A percentile compares a stretch with the other conserved stretches of the same genome.
Conservation (phyloP, 2,329 filamentous ascomycete species). For the Epichloe gansuensis region DNA sequence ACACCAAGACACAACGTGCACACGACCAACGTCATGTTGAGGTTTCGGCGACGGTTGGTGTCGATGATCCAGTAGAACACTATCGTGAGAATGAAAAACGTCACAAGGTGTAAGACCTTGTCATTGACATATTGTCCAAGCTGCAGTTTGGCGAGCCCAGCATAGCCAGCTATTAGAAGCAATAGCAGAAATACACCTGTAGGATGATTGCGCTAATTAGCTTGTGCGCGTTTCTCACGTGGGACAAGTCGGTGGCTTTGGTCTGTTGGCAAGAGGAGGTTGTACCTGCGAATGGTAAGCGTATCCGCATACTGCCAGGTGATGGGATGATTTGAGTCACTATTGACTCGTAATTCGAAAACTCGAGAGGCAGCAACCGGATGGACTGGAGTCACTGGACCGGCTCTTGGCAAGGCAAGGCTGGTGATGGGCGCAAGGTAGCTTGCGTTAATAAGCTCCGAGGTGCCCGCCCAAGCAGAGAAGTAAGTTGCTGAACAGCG, state of each 20-base stretch:
- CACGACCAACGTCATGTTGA: constrained; percentile 70
- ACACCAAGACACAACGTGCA: constrained; percentile 62
- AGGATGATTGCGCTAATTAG: constrained; percentile 7
- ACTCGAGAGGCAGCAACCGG: background rate
- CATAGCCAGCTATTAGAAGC: constrained; percentile 62
- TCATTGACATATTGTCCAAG: constrained; percentile 57
- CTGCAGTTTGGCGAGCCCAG: constrained; percentile 58
- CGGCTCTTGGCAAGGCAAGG: background rate
- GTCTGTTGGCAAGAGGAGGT: background rate
- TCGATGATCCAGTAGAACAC: constrained; percentile 96
- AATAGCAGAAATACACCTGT: constrained; percentile 57
- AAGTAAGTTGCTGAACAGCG: background rate
- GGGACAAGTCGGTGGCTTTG: background rate
- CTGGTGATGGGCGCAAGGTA: background rate
- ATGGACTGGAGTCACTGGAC: background rate
- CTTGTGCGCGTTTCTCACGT: background rate
- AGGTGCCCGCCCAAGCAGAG: background rate
- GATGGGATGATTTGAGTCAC: background rate
- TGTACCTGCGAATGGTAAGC: constrained; percentile 4
- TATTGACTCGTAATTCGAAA: background rate
- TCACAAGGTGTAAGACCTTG: constrained; percentile 75
- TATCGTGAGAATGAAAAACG: constrained; percentile 80
- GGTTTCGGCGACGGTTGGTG: constrained; percentile 68
- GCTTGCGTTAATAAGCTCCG: background rate
- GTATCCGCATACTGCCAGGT: constrained; percentile 5